These are phyloP conservation scores for Populus simonii DNA, from an alignment of 345 rosid genomes.

Conservation along the genomic window DNA sequence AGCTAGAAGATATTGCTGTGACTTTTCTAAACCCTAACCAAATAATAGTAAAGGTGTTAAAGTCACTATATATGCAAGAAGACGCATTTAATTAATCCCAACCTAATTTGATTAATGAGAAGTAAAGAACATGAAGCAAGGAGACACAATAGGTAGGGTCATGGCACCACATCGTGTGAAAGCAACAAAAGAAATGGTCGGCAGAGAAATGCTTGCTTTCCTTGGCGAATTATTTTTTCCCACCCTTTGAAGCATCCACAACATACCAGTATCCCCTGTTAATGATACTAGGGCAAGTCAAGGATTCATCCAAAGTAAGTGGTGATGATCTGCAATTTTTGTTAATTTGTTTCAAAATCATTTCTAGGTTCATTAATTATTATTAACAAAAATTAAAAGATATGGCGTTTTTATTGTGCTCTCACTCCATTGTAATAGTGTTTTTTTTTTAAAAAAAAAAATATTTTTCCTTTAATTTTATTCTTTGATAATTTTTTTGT, in stretches of 20 bases:
- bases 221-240: background rate
- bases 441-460: no score
- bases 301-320: background rate
- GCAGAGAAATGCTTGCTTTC: background rate
- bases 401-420: no score
- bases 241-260: background rate
- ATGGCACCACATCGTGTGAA: background rate
- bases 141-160: background rate
- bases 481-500: no score
- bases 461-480: no score
- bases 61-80: background rate
- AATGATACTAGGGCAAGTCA: background rate
- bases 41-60: background rate
- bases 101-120: background rate
- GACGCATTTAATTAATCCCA: background rate
- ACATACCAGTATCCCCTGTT: background rate
- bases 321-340: background rate
- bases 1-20: no score
- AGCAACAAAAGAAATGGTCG: constrained; percentile 3
- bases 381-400: no score
- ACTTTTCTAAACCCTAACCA: no score
- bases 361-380: no score
- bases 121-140: background rate
- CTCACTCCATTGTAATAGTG: no score
- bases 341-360: background rate